phyloP scores from a whole-genome alignment of 2,329 filamentous ascomycete species.

The Podosphaera fusca region DNA sequence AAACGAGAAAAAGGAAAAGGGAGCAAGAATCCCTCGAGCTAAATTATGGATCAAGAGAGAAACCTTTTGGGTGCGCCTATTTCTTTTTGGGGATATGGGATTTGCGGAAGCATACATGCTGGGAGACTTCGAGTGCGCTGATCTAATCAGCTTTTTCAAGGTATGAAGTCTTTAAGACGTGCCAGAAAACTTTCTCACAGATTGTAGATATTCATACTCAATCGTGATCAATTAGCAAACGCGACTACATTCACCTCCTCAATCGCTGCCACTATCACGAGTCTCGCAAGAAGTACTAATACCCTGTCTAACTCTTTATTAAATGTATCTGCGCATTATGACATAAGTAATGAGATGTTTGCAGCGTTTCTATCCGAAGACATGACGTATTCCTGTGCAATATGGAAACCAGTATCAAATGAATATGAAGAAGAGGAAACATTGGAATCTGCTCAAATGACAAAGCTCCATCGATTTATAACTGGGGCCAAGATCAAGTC shows the following conservation, averaged over 20 bases:
- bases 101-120: conserved; percentile 47
- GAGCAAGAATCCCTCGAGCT: conserved; percentile 20
- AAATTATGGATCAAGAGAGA: conserved; percentile 39
- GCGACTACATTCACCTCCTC: conserved; percentile 38
- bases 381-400: conserved; percentile 55
- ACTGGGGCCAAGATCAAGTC: conserved; percentile 37
- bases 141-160: conserved; percentile 46
- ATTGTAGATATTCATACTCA: conserved; percentile 44
- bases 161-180: conserved; percentile 17
- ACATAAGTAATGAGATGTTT: conserved; percentile 57
- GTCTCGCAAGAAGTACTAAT: conserved; percentile 32
- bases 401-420: conserved; percentile 30
- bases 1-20: conserved; percentile 17
- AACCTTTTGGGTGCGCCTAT: conserved; percentile 45
- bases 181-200: conserved; percentile 4
- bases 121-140: conserved; percentile 41
- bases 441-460: conserved; percentile 41
- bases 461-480: conserved; percentile 43
- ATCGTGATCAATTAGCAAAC: conserved; percentile 39
- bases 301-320: conserved; percentile 33
- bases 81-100: conserved; percentile 52
- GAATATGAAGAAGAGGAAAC: conserved; percentile 25
- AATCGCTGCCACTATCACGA: conserved; percentile 32
- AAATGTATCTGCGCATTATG: conserved; percentile 51
- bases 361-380: conserved; percentile 49